Evolutionary conservation across 1,284 basidiomycete species (phyloP).

Genomic region (Pholiota adiposa): DNA sequence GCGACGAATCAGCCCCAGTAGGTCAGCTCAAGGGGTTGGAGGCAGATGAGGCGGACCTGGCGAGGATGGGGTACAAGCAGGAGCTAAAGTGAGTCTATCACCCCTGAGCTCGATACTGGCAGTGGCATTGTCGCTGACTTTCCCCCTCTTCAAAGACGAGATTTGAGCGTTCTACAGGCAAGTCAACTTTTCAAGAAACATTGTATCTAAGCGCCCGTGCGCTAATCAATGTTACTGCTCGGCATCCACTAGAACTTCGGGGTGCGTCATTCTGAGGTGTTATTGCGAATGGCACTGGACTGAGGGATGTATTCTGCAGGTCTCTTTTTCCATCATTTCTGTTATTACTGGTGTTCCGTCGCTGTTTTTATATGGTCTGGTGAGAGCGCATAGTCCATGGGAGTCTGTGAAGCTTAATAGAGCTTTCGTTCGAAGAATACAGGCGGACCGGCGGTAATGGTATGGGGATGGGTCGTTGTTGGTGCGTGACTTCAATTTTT

Average conservation of each 20-base stretch:
- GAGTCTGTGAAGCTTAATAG: slow-evolving; percentile 3
- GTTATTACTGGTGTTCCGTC: slow-evolving; percentile 73
- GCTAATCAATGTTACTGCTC: slow-evolving; percentile 2
- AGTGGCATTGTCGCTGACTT: not conserved
- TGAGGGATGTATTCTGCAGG: slow-evolving; percentile 29
- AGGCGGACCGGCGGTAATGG: slow-evolving; percentile 76
- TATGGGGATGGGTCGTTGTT: slow-evolving; percentile 75
- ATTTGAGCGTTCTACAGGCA: slow-evolving; percentile 64
- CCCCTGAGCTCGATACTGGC: not conserved
- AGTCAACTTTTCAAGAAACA: slow-evolving; percentile 21
- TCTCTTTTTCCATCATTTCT: slow-evolving; percentile 78
- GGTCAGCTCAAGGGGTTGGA: slow-evolving; percentile 21
- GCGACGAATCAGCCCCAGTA: slow-evolving; percentile 9
- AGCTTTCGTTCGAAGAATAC: slow-evolving; percentile 51
- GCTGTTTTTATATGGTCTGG: slow-evolving; percentile 68
- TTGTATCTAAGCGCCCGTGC: slow-evolving; percentile 12
- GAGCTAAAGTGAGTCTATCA: slow-evolving; percentile 58
- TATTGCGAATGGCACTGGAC: slow-evolving; percentile 8
- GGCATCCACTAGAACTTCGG: slow-evolving; percentile 63
- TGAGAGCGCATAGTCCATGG: slow-evolving; percentile 35
- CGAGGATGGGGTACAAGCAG: slow-evolving; percentile 78
- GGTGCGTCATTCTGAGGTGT: slow-evolving; percentile 30
- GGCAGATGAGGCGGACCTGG: slow-evolving; percentile 65
- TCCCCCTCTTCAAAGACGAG: slow-evolving; percentile 44
- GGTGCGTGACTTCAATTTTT: slow-evolving; percentile 38